Base-by-base conservation (phyloP, 768 basidiomycete genomes). In the Rickenella mellea region DNA sequence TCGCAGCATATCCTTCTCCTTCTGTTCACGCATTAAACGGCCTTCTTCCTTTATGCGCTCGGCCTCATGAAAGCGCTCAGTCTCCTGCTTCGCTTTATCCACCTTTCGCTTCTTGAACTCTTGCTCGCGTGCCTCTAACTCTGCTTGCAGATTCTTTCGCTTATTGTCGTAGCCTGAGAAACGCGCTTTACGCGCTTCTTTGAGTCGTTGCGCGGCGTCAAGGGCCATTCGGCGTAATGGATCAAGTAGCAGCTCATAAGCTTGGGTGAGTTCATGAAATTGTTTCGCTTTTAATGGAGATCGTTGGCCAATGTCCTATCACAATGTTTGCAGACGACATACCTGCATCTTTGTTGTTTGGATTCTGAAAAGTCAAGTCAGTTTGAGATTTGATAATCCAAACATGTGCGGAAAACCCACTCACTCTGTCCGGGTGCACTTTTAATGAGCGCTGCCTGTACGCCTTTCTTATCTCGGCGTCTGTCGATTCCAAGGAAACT, bases 361-460 rank as follows among this genome's bases (percentile, higher is more conserved):
- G 78, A 48, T 88, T 87, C 83, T 88, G 58, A 4, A 51, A 47
- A 17, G 10, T 3, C 4, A 31, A 14, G 27, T n/a, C 40, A 40
- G 49, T 49, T 40, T 48, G n/a, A 54, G 51, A 27, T n/a, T 41
- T 15, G 21, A 37, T 25, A 46, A 48, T 35, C 48, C 27, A 40
- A 47, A 50, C 24, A 33, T 10, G 50, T 29, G 27, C 14, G 6
- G 12, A 24, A 27, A 33, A 29, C 8, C 47, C 47, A 70, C 75
- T 48, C 50, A 87, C 87, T 55, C 85, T 75, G 55, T 90, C 88
- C 22, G 88, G 88, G 62, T 91, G 88, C 27, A 89, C 84, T 64
- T 87, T 89, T 51, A 87, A 69, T 1, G 88, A 89, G 22, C 76
- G 69, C 45, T 84, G 71, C 29, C 87, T 73, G 51, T 89, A 91